Base-by-base conservation (phyloP, 495 filamentous ascomycete species). In the Cairneyella variabilis region DNA sequence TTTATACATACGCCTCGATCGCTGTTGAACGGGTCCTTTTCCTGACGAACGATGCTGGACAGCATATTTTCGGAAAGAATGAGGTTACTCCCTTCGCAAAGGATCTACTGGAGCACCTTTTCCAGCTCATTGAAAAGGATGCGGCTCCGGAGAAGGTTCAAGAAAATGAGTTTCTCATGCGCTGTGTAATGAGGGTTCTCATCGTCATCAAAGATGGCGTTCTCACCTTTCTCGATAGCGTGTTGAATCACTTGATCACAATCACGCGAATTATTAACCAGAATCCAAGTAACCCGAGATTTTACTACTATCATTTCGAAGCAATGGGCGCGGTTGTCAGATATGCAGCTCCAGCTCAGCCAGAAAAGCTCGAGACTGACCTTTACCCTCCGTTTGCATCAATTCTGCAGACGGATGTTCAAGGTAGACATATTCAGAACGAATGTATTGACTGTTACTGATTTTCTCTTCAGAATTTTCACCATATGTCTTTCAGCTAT, bases 291-390 rank as follows among this genome's bases (percentile, higher is more conserved):
- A 99, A 99, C 69, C 95, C 95, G 1, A 80, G 91, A 14, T 99
- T 99, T 70, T 96, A 95, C 70, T 97, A 99, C 71, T 99, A 90
- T 69, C 90, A 95, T 65, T 99, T 99, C 52, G 95, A 99, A 69
- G 85, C 87, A 1, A 68, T 97, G 40, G 95, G 93, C n/a, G 91
- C 93, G n/a, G 79, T 99, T 41, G 90, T 97, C 51, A 53, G 85
- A 81, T 90, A 66, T 62, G 82, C 82, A 54, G 88, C 79, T 49
- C 80, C 83, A 30, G 72, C 76, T 21, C 81, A 86, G 54, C 82
- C 83, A 20, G 77, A 79, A 21, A 86, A 86, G 61, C 72, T 99
- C 22, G 88, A 97, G 62, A 75, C 78, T 36, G 76, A 78, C 26
- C 75, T 99, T 14, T 93, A 91, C 67, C 66, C 76, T 18, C 87